Base-by-base conservation (phyloP, 2,329 filamentous ascomycete genomes). In the Ophiocordyceps unilateralis region DNA sequence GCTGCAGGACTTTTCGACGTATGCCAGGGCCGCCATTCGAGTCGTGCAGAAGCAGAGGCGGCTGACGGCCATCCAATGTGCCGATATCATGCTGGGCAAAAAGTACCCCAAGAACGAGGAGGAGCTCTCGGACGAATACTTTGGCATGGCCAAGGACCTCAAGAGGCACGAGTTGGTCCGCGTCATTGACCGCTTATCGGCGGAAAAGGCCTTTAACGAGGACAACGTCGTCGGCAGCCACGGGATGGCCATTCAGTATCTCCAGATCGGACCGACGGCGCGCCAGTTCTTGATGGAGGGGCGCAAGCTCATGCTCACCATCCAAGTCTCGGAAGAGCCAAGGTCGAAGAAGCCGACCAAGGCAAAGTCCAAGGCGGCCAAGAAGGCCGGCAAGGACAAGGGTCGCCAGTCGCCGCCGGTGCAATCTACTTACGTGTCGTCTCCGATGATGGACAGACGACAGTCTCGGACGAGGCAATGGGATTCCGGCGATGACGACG, bases 81-180 rank as follows among this genome's bases (percentile, higher is more conserved):
- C 84, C n/a, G 87, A 95, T 53, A 72, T 93, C 30, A 75, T 95
- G 49, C 72, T 81, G 48, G 91, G 88, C 7, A 77, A 72, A 45
- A 74, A 70, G 47, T 73, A 68, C 45, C 75, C 74, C 46, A 73
- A 74, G 44, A 65, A 74, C 37, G 70, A 74, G 36, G 65, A 70
- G 14, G 54, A 65, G 2, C 55, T 64, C 4, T 74, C 78, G 32
- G 66, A 74, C 32, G 60, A 72, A 17, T 73, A 78, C 45, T 78
- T 77, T 57, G 86, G 85, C 14, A 69, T 72, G 37, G 87, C 83
- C 14, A 76, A 72, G 47, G 66, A 74, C 15, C 63, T 93, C 50
- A 78, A 81, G 45, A 77, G 81, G 52, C 76, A 79, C 30, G 84
- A 93, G 53, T 71, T 87, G 12, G 83, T 94, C 55, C 79, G 87